Evolutionary conservation across 2,329 filamentous ascomycete genomes (phyloP), one percentile per base, ranked within the genome.

Genomic region (Alternaria viburni): DNA sequence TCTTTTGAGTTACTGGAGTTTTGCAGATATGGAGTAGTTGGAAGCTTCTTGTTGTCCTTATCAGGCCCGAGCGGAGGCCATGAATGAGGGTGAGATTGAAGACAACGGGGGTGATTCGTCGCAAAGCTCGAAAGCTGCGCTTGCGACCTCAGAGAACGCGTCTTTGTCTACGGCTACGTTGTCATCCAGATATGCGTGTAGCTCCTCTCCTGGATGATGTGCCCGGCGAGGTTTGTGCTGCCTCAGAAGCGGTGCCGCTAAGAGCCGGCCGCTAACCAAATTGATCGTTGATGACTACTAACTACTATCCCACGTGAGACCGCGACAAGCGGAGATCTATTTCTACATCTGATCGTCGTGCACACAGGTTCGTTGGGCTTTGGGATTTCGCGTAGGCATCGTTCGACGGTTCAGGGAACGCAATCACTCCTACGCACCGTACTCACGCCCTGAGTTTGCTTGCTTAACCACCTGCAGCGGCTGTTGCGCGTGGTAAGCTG

Each of bases 271-370:
- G 28, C 59, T 62, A 62, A 59, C 59, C 49, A 11, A 43, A 52
- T 58, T 32, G 17, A 41, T 41, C 28, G 15, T 21, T 50, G 15
- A 43, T 47, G 28, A 47, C 47, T 52, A 23, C 19, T 12, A 25
- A 23, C 19, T 12, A 25, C 19, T n/a, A 23, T 41, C 23, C 50
- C 61, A 63, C 61, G 61, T 63, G 61, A 60, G 57, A 56, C 57
- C 57, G 57, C 51, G 57, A 63, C 57, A 58, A 49, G 51, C 44
- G 50, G 57, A 63, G 45, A 60, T 63, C 36, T 36, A 36, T 56
- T 51, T 47, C 56, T 59, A 28, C 57, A 55, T 60, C 26, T 5
- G 50, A 47, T 36, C 57, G 45, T 36, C 36, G 45, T 51, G 46
- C 56, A 60, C 51, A 55, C 50, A 21, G 45, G 17, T 47, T 41